phyloP scores from a whole-genome alignment of 2,329 filamentous ascomycete genomes.

The Phialophora chinensis region DNA sequence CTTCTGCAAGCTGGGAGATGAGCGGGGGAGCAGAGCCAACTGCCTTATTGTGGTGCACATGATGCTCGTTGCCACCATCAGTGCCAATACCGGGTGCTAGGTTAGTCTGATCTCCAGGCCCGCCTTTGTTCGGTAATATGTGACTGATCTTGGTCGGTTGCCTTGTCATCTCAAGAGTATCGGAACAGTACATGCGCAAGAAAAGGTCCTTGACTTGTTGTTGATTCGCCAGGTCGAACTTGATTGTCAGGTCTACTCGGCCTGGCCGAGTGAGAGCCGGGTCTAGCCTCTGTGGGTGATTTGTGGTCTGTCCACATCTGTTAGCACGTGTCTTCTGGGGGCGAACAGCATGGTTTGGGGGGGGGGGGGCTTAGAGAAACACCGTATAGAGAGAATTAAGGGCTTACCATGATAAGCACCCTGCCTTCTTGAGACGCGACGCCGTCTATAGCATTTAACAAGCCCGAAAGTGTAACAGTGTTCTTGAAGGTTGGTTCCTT shows the following conservation, averaged over 20 bases:
- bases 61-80: neutral
- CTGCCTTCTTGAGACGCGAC: constrained; percentile 79
- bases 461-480: constrained; percentile 72
- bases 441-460: constrained; percentile 83
- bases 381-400: neutral
- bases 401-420: constrained; percentile 71
- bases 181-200: constrained; percentile 41
- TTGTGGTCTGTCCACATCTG: constrained; percentile 62
- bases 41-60: neutral
- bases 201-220: constrained; percentile 41
- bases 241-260: constrained; percentile 71
- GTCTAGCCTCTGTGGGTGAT: constrained; percentile 74
- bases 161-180: constrained; percentile 12
- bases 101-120: neutral
- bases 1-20: constrained; percentile 46
- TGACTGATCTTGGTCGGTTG: constrained; percentile 26
- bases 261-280: constrained; percentile 75
- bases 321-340: neutral
- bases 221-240: constrained; percentile 52
- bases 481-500: constrained; percentile 13
- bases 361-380: neutral
- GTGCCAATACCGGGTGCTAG: neutral
- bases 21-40: constrained; percentile 35
- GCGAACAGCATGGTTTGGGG: neutral
- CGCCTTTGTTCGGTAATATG: constrained; percentile 12